Base-by-base conservation (phyloP, 2,329 filamentous ascomycete genomes). In the Xylariaceae sp. region DNA sequence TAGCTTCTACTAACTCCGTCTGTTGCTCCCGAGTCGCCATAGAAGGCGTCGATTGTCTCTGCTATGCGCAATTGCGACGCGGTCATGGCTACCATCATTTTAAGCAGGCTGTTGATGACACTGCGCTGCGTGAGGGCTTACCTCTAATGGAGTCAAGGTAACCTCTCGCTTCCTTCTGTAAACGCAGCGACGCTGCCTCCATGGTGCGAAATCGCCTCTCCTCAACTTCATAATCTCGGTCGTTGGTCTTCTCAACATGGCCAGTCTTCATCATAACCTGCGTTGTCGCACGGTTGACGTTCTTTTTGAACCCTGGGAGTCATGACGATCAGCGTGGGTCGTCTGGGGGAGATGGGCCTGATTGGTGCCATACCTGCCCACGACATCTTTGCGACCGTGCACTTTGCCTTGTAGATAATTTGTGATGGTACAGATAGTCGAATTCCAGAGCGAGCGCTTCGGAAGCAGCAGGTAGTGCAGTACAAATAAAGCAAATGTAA, bases 241-340 rank as follows among this genome's bases (percentile, higher is more conserved):
- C 93, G 65, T 91, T 96, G 19, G 93, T 98, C 72, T 93, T 91
- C 70, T 98, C 93, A 57, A 98, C 94, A 73, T 97, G 93, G 46
- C 93, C 88, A 43, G 90, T 95, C 79, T 98, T 98, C 91, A 98
- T 97, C 89, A 98, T 96, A 49, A 97, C 91, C 83, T 96, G 90
- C 71, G 94, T 98, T 68, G 91, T 96, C 59, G 91, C 91, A 73
- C 93, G 89, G 75, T 93, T 91, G 74, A 97, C 90, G 82, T 94
- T 94, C 68, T 95, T 95, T 74, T 93, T 89, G 73, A 89, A 91
- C 52, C 85, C 85, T 86, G 59, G 1, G 41, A 24, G 7, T 28
- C 37, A 16, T 45, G 28, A 6, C n/a, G 13, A 38, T 59, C 36
- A 56, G 47, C 39, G 39, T 24, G 11, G 24, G 24, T 30, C 26